Evolutionary conservation across 2,329 filamentous ascomycete species (phyloP), one percentile per base, ranked within the genome.

Genomic region (Ceratocystis cubensis): DNA sequence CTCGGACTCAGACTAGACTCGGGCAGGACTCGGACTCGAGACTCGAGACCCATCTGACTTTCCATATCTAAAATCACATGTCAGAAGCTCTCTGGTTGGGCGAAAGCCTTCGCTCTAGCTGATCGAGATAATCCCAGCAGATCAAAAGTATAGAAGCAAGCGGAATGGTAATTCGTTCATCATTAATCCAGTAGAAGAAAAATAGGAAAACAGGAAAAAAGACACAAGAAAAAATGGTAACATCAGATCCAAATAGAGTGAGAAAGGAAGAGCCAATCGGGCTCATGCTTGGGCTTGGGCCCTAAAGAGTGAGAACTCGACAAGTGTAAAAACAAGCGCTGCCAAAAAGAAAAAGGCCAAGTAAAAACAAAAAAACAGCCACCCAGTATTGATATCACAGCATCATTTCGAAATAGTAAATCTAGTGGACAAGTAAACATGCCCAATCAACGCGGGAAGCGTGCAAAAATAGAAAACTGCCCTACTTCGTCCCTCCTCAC

Each of bases 311-410:
- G 53, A 57, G 53, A 57, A 57, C 53, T 30, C 53, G 53, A 57
- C 53, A 57, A 57, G 28, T 57, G 33, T 57, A 57, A 30, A 57
- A 57, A 33, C 13, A 13, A 57, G 28, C 53, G 53, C 53, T 57
- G 5, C 10, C 8, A 28, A 28, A 6, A 7, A 57, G n/a, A 57
- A 30, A 20, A 44, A 44, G 20, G 2, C 3, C 6, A 20, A 41
- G 13, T 4, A 44, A 61, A 25, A 44, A 41, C 20, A 15, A 61
- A 61, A 22, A 61, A 44, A 17, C 8, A 20, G 8, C 17, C 17
- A 10, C 17, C 17, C 8, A 53, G 13, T 22, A 8, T 10, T 22
- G 22, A 53, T 10, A 25, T 10, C 17, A 53, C 20, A 20, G 48
- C 48, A 22, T 13, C 20, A 13, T 25, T 53, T 20, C 17, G 6